Base-by-base conservation (phyloP, 2,329 filamentous ascomycete genomes). In the Mariannaea sp. region DNA sequence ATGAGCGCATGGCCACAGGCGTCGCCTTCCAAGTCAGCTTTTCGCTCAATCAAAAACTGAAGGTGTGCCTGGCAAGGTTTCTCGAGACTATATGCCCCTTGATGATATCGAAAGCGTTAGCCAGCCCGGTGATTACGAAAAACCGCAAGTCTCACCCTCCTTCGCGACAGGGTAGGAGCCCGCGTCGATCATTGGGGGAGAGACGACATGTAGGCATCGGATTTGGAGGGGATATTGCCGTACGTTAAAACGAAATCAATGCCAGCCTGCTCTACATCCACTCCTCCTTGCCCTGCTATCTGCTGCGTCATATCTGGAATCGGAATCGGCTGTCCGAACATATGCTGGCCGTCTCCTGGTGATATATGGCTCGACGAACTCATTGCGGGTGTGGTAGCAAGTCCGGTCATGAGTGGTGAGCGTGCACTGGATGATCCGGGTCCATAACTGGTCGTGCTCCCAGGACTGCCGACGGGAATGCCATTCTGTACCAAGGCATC, bases 181-280 rank as follows among this genome's bases (percentile, higher is more conserved):
- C 52, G 44, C 49, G 56, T 55, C 49, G 42, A 53, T 76, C 77
- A 81, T 68, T 81, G 76, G 64, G 78, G 82, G 70, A 82, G 82
- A 76, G 83, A 83, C 75, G 84, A 85, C 71, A 82, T 79, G 74
- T 88, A 88, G 71, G 83, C 80, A 76, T 80, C 81, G 45, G 51
- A 41, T 35, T 65, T 65, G 75, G 82, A 81, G 73, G 79, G 77
- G 74, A 79, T 73, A 72, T 67, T 66, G 70, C 83, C 89, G 82
- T 92, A 94, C 90, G 89, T 88, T 82, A 94, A 83, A 67, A 94
- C 90, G 77, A 94, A 93, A 74, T 94, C 90, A 76, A 94, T 92
- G 69, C 90, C 90, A 65, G 89, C 84, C 71, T 92, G 87, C 71
- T 93, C 88, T 75, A 89, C 88, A 70, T 92, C 88, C 64, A 89